phyloP scores from a whole-genome alignment of 306 rosid genomes.

The Mimosa pudica region DNA sequence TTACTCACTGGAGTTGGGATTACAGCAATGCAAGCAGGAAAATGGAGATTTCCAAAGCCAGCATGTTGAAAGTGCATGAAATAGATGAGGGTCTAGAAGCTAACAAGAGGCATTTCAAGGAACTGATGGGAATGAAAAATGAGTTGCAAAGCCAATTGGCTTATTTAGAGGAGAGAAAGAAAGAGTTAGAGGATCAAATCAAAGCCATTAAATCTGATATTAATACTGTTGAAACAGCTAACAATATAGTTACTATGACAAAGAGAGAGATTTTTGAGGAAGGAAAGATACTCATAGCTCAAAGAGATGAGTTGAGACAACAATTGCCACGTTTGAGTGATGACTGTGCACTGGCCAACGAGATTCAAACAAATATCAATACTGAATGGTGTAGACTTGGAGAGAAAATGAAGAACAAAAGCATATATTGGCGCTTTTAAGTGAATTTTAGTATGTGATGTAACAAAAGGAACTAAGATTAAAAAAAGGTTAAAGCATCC shows the following conservation, averaged over 20 bases:
- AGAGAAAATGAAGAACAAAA: slow-evolving; percentile 23
- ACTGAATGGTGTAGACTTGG: slow-evolving; percentile 36
- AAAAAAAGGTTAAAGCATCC: too few species aligned
- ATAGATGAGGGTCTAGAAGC: slow-evolving; percentile 34
- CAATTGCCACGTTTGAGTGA: slow-evolving; percentile 20
- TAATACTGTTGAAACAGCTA: slow-evolving; percentile 18
- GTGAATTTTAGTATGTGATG: neutral
- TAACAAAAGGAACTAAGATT: neutral
- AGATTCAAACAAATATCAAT: slow-evolving; percentile 26
- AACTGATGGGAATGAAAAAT: slow-evolving; percentile 22
- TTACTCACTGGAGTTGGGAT: slow-evolving; percentile 31
- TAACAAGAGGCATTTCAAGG: slow-evolving; percentile 29
- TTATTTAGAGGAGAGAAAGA: slow-evolving; percentile 36
- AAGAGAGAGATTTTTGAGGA: slow-evolving; percentile 33
- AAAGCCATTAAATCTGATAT: slow-evolving; percentile 30
- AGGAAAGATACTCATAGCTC: slow-evolving; percentile 29
- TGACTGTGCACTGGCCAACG: slow-evolving; percentile 30
- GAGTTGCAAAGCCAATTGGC: slow-evolving; percentile 25
- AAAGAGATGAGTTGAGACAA: slow-evolving; percentile 37
- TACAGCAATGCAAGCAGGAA: slow-evolving; percentile 27
- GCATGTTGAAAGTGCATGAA: slow-evolving; percentile 26
- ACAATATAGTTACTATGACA: neutral
- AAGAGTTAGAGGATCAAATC: slow-evolving; percentile 34
- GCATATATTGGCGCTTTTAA: neutral
- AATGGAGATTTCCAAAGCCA: slow-evolving; percentile 11